phyloP scores from a whole-genome alignment of 768 basidiomycete species.

The Rhizopogon vesiculosus region DNA sequence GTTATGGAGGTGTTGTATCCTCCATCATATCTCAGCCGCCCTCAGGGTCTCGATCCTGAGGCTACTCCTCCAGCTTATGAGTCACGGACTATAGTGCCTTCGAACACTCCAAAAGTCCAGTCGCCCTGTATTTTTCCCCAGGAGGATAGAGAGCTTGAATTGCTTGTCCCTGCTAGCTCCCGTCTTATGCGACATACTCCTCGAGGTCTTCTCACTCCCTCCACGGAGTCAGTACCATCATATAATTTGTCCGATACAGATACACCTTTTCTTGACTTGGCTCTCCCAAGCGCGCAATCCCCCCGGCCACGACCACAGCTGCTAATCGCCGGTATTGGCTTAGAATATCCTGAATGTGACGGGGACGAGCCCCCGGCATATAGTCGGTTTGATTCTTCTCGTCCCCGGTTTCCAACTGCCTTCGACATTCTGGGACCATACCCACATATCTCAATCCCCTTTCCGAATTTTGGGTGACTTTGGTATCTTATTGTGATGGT shows the following conservation, averaged over 20 bases:
- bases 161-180: neutral
- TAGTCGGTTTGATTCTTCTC: conserved; percentile 21
- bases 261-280: neutral
- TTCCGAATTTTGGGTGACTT: neutral
- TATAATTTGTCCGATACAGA: neutral
- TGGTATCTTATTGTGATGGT: neutral
- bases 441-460: conserved; percentile 14
- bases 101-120: neutral
- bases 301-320: too few relatives aligned
- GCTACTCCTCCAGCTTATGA: conserved; percentile 19
- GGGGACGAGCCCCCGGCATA: conserved; percentile 18
- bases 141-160: neutral
- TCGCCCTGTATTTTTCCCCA: too few relatives aligned
- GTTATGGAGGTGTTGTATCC: conserved; percentile 25
- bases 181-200: neutral
- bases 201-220: neutral
- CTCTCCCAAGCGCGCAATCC: neutral
- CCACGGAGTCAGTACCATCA: neutral
- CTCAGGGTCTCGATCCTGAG: neutral
- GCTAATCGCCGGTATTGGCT: neutral
- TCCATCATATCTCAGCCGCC: conserved; percentile 10
- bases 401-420: conserved; percentile 12
- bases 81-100: neutral
- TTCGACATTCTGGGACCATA: conserved; percentile 23
- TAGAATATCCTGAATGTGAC: conserved; percentile 1